Base-by-base conservation (phyloP, 1,284 basidiomycete species). In the Exsudoporus floridanus region DNA sequence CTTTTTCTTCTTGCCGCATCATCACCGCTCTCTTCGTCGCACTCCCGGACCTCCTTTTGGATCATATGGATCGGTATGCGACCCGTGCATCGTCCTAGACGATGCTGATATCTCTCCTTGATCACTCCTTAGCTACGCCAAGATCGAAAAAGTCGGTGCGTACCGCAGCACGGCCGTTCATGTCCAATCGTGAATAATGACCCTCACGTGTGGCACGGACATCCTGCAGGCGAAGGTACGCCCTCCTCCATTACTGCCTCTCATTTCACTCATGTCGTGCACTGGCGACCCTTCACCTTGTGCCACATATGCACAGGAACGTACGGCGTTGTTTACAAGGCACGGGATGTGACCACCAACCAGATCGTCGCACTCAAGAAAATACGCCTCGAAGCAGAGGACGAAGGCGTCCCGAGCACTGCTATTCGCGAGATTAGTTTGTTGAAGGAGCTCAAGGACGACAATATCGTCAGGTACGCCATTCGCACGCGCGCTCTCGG, bases 321-420 rank as follows among this genome's bases (percentile, higher is more conserved):
- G 42, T 99, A 99, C 64, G 97, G 97, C 58, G 96, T 98, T 50
- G 96, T 99, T 18, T 98, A 98, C 82, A 94, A 94, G 73, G 92
- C 87, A 58, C 84, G 85, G 68, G 84, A 93, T 71, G 73, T 85
- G 69, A 78, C 74, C 61, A 84, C 84, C 48, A 84, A 91, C 74
- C 69, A 84, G 72, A 83, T 92, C 63, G 95, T 94, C 47, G 94
- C 94, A 44, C 78, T 95, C 66, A 99, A 99, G 83, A 98, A 99
- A 81, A 99, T 99, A 66, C 83, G 96, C 52, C 84, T 99, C 34
- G 97, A 99, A 72, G 93, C 94, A 18, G 96, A 99, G 74, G 97
- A 97, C 62, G 94, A 99, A 69, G 96, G 96, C 21, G 96, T 98
- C 18, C 96, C 96, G 6, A 93, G 90, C 62, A 99, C 97, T 14